These are phyloP conservation scores for Xylaria venustula DNA, from an alignment of 495 filamentous ascomycete species.

Conservation along the genomic window DNA sequence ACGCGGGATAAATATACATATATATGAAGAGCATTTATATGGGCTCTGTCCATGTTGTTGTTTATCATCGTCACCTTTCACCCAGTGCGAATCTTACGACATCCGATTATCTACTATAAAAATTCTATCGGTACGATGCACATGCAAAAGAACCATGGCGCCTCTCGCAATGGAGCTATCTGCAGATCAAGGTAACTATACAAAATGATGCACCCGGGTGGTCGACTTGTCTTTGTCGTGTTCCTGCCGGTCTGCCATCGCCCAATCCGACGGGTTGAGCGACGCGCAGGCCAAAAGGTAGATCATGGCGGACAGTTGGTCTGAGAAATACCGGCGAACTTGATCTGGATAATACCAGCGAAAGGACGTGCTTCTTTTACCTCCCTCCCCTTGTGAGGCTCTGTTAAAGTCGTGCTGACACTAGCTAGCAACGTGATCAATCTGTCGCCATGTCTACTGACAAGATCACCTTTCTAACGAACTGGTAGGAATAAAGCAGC, in stretches of 20 bases:
- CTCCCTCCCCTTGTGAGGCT: conserved; percentile 35
- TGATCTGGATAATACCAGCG: conserved; percentile 85
- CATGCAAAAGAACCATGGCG: conserved; percentile 17
- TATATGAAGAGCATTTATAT: too few relatives aligned
- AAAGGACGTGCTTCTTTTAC: conserved; percentile 71
- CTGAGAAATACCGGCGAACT: conserved; percentile 51
- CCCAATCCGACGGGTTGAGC: conserved; percentile 1
- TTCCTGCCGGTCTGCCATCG: not conserved
- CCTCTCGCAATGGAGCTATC: conserved; percentile 30
- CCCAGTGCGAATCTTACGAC: too few relatives aligned
- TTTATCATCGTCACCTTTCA: too few relatives aligned
- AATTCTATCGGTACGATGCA: conserved; percentile 11
- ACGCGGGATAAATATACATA: too few relatives aligned
- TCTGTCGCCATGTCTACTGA: conserved; percentile 63
- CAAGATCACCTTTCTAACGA: conserved; percentile 73
- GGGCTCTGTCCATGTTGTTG: too few relatives aligned
- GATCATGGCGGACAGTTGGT: conserved; percentile 15
- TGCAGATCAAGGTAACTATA: conserved; percentile 58
- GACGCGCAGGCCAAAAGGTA: not conserved
- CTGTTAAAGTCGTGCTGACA: conserved; percentile 32
- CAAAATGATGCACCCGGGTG: conserved; percentile 44
- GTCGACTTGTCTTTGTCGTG: conserved; percentile 15
- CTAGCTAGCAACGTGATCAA: conserved; percentile 28
- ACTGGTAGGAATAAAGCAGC: conserved; percentile 52
- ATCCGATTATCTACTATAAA: not conserved